Evolutionary conservation across 2,329 filamentous ascomycete species (phyloP).

Genomic region (Alternaria gansuensis): DNA sequence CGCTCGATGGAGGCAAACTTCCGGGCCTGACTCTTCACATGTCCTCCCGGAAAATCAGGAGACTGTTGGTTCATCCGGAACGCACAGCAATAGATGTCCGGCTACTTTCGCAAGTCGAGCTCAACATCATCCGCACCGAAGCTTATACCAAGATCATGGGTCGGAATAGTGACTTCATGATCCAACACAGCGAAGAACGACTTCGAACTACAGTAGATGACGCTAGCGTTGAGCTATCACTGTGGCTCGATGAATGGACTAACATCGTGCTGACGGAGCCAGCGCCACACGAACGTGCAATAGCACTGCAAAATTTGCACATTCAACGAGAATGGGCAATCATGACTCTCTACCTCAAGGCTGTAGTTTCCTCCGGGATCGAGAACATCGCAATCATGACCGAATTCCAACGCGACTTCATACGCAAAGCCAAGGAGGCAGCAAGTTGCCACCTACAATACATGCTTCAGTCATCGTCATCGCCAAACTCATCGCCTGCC

Average conservation of each 20-base stretch:
- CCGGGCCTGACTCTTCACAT: slow-evolving; percentile 52
- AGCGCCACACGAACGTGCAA: slow-evolving; percentile 21
- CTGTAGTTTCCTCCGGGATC: slow-evolving; percentile 59
- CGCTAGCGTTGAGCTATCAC: slow-evolving; percentile 39
- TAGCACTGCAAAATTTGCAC: slow-evolving; percentile 57
- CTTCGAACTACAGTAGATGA: slow-evolving; percentile 34
- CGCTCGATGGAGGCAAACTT: slow-evolving; percentile 57
- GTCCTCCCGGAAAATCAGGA: slow-evolving; percentile 56
- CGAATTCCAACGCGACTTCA: slow-evolving; percentile 57
- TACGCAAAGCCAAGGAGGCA: slow-evolving; percentile 62
- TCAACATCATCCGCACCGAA: slow-evolving; percentile 54
- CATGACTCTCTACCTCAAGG: slow-evolving; percentile 63
- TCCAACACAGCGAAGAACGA: slow-evolving; percentile 29
- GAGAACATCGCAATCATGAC: slow-evolving; percentile 64
- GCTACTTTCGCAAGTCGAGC: slow-evolving; percentile 63
- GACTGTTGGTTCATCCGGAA: slow-evolving; percentile 56
- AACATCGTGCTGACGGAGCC: slow-evolving; percentile 35
- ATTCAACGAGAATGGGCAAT: slow-evolving; percentile 65
- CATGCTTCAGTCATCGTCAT: slow-evolving; percentile 50
- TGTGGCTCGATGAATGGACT: slow-evolving; percentile 57
- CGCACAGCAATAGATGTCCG: slow-evolving; percentile 61
- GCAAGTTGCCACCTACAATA: slow-evolving; percentile 62
- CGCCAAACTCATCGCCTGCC: slow-evolving; percentile 30
- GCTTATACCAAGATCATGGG: slow-evolving; percentile 38
- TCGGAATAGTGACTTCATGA: slow-evolving; percentile 14